Percentiles rank a stretch among this genome's conserved stretches.
Evolutionary conservation across 2,329 filamentous ascomycete species (phyloP).

Genomic region (Aspergillus sp.): DNA sequence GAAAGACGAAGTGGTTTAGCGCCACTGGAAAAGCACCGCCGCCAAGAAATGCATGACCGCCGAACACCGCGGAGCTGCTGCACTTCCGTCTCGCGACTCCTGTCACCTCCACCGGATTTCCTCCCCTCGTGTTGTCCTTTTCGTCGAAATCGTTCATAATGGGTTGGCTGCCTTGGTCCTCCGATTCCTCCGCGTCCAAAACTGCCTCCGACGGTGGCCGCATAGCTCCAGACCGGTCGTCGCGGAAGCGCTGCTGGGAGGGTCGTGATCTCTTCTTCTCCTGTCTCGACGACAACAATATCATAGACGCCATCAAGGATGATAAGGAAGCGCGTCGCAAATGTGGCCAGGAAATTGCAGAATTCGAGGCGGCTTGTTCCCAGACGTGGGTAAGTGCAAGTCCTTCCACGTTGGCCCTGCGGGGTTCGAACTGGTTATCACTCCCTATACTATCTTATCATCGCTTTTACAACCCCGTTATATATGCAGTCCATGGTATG

Average conservation of each 20-base stretch:
- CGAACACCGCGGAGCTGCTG: neutral
- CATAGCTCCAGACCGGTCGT: conserved; percentile 79
- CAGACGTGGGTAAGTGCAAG: conserved; percentile 74
- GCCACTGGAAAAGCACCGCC: neutral
- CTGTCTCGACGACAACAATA: conserved; percentile 78
- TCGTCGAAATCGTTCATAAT: conserved; percentile 36
- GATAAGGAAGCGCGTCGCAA: conserved; percentile 57
- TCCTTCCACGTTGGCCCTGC: neutral
- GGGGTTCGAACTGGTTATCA: neutral
- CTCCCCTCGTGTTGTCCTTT: neutral
- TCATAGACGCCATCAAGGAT: conserved; percentile 70
- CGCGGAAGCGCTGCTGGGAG: conserved; percentile 84
- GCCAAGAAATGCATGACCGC: neutral
- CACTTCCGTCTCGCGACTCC: neutral
- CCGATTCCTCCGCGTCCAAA: conserved; percentile 39
- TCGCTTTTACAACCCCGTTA: no score
- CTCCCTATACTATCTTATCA: neutral
- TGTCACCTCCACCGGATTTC: neutral
- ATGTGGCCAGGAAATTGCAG: conserved; percentile 60
- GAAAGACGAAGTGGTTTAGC: neutral
- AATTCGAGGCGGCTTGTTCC: conserved; percentile 83
- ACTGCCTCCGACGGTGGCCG: conserved; percentile 58
- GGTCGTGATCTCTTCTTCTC: conserved; percentile 83
- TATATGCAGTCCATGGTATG: neutral
- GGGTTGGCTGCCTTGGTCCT: conserved; percentile 53